A percentile compares a stretch with the other conserved stretches of the same genome.
These are phyloP conservation scores for Cystobasidiopsis lactophilus DNA, from an alignment of 768 basidiomycete genomes.

Conservation along the genomic window DNA sequence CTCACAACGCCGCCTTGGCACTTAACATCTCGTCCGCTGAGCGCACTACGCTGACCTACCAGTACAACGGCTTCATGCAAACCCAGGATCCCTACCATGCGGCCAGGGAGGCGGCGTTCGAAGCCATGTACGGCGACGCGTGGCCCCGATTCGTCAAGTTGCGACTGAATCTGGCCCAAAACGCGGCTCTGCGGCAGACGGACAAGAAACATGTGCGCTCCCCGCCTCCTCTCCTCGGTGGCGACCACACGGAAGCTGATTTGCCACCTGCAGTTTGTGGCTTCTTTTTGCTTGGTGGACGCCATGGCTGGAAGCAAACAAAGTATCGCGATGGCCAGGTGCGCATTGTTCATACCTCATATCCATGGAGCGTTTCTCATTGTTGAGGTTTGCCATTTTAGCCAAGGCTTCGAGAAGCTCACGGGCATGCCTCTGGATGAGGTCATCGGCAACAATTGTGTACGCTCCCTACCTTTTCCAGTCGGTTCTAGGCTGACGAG, in stretches of 20 bases:
- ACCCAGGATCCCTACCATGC: constrained; percentile 9
- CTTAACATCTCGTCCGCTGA: constrained; percentile 9
- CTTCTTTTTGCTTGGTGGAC: neutral
- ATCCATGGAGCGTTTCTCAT: too few relatives aligned
- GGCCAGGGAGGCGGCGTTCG: constrained; percentile 7
- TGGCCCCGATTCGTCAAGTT: constrained; percentile 11
- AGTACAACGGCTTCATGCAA: constrained; percentile 1
- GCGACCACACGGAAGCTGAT: neutral
- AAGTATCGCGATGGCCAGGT: too few relatives aligned
- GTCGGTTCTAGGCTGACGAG: too few relatives aligned
- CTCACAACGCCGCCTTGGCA: constrained; percentile 5
- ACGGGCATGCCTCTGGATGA: constrained; percentile 6
- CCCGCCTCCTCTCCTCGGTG: neutral
- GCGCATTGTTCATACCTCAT: too few relatives aligned
- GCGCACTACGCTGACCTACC: neutral
- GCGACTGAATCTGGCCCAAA: constrained; percentile 3
- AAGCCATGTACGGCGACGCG: constrained; percentile 7
- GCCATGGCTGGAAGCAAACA: too few relatives aligned
- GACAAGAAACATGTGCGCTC: neutral
- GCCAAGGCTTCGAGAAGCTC: constrained; percentile 8
- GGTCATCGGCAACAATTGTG: constrained; percentile 5
- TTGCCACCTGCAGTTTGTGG: neutral
- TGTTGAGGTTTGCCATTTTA: neutral
- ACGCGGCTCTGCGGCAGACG: neutral
- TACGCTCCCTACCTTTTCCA: neutral